Base-by-base conservation (phyloP, 352 stramenopile genomes). In the Plasmopara muralis region DNA sequence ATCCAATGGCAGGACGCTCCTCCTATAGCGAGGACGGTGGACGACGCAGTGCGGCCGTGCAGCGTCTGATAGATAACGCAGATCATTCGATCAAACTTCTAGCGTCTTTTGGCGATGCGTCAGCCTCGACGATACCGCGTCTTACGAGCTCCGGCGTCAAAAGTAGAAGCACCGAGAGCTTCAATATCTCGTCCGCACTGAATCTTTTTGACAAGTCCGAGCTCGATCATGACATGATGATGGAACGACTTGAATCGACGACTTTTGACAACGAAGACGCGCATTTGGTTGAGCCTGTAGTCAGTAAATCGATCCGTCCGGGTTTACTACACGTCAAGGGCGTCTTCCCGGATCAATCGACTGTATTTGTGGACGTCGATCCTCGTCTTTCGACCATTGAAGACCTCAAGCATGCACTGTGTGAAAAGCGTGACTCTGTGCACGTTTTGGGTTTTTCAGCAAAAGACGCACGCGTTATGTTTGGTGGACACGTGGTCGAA, bases 351-450 rank as follows among this genome's bases (percentile, higher is more conserved):
- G 83, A 93, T 57, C 74, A 88, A 49, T 88, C 77, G 25, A 78
- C 84, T 10, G 83, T 89, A 62, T 93, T 85, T 42, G 75, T 83
- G 13, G 83, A 93, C 43, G 67, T 93, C 4, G 76, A 91, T 28
- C 74, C 83, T 41, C 72, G 72, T 0, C 69, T 87, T 28, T 79
- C 76, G 28, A 91, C 80, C 5, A 64, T 93, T 15, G 63, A 69
- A n/a, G 77, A 89, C 42, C 50, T 90, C 8, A 88, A 91, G 56
- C 55, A 46, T 43, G 66, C 68, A 43, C 57, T 90, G 2, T 93
- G 80, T 41, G 68, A 64, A 13, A 77, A 83, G 43, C 71, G 83
- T 41, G 56, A 79, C 16, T 57, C 66, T 4, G 50, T 34, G 16
- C 68, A 49, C 15, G 75, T 73, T 16, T 59, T 90, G 8, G 68